Percentiles rank a stretch among this genome's conserved stretches.
phyloP scores from a whole-genome alignment of 2,329 filamentous ascomycete genomes.

The Calycina herbarum region DNA sequence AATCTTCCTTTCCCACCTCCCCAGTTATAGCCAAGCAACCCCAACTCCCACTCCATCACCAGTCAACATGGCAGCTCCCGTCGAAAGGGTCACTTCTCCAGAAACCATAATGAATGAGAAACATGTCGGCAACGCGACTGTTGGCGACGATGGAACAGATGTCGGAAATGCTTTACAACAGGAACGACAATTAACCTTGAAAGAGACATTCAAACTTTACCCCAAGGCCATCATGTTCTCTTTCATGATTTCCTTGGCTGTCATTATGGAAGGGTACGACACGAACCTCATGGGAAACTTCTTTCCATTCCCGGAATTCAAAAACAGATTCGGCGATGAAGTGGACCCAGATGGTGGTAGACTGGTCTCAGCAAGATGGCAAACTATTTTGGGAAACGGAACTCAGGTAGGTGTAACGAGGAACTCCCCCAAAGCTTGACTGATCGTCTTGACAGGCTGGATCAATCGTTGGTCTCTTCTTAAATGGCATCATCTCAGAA shows the following conservation, averaged over 20 bases:
- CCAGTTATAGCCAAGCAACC: background rate
- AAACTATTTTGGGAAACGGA: conserved; percentile 36
- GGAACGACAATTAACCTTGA: conserved; percentile 6
- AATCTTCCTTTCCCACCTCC: background rate
- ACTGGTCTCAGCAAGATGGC: conserved; percentile 36
- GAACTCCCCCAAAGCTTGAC: too few relatives aligned
- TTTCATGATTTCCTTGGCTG: conserved; percentile 40
- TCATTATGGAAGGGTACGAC: conserved; percentile 47
- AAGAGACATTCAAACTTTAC: conserved; percentile 23
- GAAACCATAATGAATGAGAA: background rate
- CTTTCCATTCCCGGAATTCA: conserved; percentile 37
- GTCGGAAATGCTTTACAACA: background rate
- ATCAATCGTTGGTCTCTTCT: conserved; percentile 47
- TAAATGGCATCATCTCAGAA: conserved; percentile 50
- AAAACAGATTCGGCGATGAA: conserved; percentile 36
- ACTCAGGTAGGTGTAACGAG: conserved; percentile 20
- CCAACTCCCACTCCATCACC: background rate
- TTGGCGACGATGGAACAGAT: background rate
- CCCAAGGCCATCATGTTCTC: conserved; percentile 38
- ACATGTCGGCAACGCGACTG: background rate
- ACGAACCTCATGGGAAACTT: conserved; percentile 39
- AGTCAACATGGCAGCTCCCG: background rate
- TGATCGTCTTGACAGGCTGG: conserved; percentile 19
- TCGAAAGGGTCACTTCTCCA: background rate
- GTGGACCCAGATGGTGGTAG: conserved; percentile 16